These are phyloP conservation scores for Pleochaeta shiraiana DNA, from an alignment of 2,329 filamentous ascomycete genomes.

Conservation along the genomic window DNA sequence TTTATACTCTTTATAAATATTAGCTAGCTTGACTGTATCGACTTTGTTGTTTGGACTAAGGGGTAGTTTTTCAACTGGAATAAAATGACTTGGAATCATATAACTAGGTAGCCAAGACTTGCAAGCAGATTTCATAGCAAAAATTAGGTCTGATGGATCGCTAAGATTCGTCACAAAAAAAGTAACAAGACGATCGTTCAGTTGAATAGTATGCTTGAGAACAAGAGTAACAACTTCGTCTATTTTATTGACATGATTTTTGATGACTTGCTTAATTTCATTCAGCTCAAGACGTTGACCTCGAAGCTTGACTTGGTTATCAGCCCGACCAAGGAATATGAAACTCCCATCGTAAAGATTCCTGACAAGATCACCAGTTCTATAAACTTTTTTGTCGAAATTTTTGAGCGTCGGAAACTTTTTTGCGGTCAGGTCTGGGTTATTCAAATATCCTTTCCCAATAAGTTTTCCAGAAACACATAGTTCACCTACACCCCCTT, in stretches of 20 bases:
- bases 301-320: conserved; percentile 81
- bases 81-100: conserved; percentile 76
- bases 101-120: conserved; percentile 50
- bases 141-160: conserved; percentile 19
- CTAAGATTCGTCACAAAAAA: conserved; percentile 35
- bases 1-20: conserved; percentile 39
- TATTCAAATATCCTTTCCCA: conserved; percentile 72
- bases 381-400: conserved; percentile 46
- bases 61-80: conserved; percentile 49
- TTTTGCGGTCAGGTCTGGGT: conserved; percentile 52
- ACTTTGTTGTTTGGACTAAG: conserved; percentile 81
- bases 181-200: conserved; percentile 65
- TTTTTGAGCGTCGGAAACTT: conserved; percentile 44
- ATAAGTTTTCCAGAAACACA: conserved; percentile 76
- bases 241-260: conserved; percentile 31
- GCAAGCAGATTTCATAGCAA: conserved; percentile 37
- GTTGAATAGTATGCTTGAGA: conserved; percentile 43
- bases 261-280: conserved; percentile 71
- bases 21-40: conserved; percentile 46
- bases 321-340: conserved; percentile 68
- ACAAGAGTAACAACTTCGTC: conserved; percentile 57
- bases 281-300: conserved; percentile 77
- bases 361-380: conserved; percentile 74
- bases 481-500: conserved; percentile 66
- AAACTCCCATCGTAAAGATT: conserved; percentile 63